Conservation (phyloP, 2,329 filamentous ascomycete genomes). For the Cordyceps pruinosa region DNA sequence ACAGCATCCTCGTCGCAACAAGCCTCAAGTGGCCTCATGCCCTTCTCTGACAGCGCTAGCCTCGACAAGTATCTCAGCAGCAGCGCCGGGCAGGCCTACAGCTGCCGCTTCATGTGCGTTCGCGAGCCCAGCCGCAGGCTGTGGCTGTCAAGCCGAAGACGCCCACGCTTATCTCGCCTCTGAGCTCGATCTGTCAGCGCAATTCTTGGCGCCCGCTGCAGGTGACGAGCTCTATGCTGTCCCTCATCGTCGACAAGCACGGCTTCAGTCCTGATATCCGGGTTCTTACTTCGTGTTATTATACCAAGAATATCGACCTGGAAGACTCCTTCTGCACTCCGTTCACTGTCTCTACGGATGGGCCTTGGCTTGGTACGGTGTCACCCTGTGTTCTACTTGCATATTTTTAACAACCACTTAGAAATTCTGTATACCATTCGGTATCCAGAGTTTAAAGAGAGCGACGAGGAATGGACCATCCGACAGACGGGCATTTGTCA, state of each 20-base stretch:
- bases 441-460: conserved; percentile 23
- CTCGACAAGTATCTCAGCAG: neutral
- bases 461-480: conserved; percentile 20
- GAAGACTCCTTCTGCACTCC: conserved; percentile 22
- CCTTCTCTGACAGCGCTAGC: neutral
- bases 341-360: conserved; percentile 16
- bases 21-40: neutral
- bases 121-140: neutral
- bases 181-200: conserved; percentile 24
- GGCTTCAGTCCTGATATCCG: conserved; percentile 18
- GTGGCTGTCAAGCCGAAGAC: neutral
- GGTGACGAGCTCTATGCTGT: conserved; percentile 19
- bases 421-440: conserved; percentile 23
- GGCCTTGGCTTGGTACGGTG: conserved; percentile 17
- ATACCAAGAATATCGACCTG: conserved; percentile 20
- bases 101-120: conserved; percentile 13
- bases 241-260: conserved; percentile 19
- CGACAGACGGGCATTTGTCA: conserved; percentile 24
- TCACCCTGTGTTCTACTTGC: neutral
- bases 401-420: neutral
- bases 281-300: conserved; percentile 23
- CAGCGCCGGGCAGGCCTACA: neutral
- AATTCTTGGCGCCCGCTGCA: conserved; percentile 24
- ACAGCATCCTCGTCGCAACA: neutral
- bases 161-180: neutral